Base-by-base conservation (phyloP, 495 filamentous ascomycete genomes). In the Apodospora peruviana region DNA sequence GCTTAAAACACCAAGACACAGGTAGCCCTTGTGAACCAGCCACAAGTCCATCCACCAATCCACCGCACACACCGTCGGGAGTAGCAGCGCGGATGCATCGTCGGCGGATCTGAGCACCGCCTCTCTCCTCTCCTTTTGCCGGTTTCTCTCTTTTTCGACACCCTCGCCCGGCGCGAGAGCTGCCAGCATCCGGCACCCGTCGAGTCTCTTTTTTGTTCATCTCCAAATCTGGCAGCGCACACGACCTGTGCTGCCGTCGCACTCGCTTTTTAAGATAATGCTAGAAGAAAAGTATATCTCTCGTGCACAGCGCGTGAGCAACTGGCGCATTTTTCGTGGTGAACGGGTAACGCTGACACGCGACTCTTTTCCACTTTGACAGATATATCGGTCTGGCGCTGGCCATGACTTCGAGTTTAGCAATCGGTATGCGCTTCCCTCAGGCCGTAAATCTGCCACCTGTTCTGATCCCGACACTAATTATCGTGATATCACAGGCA, bases 331-430 rank as follows among this genome's bases (percentile, higher is more conserved):
- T 5, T 40, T 20, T 45, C 36, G 47, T 40, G 45, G 43, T 41
- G 55, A 40, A 55, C 35, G 42, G 49, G 53, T 57, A 47, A 63
- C 53, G 25, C 38, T 17, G 22, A 22, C 25, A 41, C n/a, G n/a
- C n/a, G n/a, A n/a, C n/a, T n/a, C n/a, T n/a, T n/a, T n/a, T n/a
- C n/a, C n/a, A n/a, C 23, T 55, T 47, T 34, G 51, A 70, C 70
- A 96, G 90, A 78, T 95, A 95, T 65, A 81, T 96, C 62, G 91
- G 90, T 57, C 75, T 96, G 60, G 78, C 84, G 49, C 69, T 98
- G 70, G 93, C 93, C 76, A 85, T 98, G 60, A 75, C 83, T 21
- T 95, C 89, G 34, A 95, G 90, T 61, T 78, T 97, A 75, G 91
- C 89, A 50, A 97, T 96, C 66, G 91, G 91, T 85, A 84, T 55